Percentiles rank a stretch among this genome's conserved stretches.
These are phyloP conservation scores for Helotiales sp. DNA, from an alignment of 2,329 filamentous ascomycete species.

Conservation along the genomic window DNA sequence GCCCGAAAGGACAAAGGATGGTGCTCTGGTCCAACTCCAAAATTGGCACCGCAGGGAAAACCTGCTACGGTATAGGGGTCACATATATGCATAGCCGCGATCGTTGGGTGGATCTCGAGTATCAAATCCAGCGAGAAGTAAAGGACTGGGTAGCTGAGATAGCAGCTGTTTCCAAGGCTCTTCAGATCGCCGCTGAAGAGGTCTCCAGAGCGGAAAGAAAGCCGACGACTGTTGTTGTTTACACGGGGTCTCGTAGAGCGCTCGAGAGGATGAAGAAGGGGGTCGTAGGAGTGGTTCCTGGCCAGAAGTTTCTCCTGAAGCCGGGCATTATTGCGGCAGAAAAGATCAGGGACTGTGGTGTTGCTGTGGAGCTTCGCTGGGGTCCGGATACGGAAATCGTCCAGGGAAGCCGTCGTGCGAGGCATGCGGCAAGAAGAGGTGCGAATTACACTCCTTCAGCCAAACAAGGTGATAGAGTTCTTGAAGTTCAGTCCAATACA, in stretches of 20 bases:
- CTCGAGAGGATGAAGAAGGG: neutral
- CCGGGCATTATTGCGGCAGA: conserved; percentile 3
- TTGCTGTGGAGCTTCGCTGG: conserved; percentile 9
- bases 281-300: neutral
- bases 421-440: neutral
- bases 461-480: neutral
- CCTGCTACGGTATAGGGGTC: neutral
- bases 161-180: conserved; percentile 3
- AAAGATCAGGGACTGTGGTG: neutral
- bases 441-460: neutral
- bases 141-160: conserved; percentile 5
- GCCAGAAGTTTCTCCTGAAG: neutral
- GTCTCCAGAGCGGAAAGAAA: conserved; percentile 1
- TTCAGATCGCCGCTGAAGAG: conserved; percentile 8
- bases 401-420: neutral
- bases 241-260: conserved; percentile 1
- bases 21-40: conserved; percentile 9
- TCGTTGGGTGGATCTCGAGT: conserved; percentile 1
- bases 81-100: neutral
- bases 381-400: neutral
- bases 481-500: neutral
- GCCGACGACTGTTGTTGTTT: neutral
- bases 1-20: neutral
- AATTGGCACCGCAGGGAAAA: neutral
- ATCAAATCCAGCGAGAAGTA: neutral